Base-by-base conservation (phyloP, 2,329 filamentous ascomycete species). In the Colletotrichum siamense region DNA sequence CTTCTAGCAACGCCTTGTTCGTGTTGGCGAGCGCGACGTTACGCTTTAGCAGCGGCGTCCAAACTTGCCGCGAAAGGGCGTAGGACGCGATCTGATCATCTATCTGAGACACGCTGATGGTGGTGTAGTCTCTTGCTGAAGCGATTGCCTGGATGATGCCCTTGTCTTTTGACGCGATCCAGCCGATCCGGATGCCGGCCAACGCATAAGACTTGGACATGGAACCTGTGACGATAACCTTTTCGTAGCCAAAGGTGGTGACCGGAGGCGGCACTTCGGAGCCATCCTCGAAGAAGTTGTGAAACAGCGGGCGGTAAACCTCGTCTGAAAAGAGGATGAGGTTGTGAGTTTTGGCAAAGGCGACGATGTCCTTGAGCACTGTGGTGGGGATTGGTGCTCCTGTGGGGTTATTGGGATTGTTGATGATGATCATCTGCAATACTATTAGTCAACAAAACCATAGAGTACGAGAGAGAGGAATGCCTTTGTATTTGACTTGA, bases 201-300 rank as follows among this genome's bases (percentile, higher is more conserved):
- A 98, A 86, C 4, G 94, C 92, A 85, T 95, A 98, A 1, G 95
- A 94, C 85, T 98, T 98, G 30, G 94, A 96, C 88, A 98, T 92
- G 22, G 94, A 96, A 16, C 95, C 94, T 0, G 95, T 97, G 15
- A 92, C 91, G 36, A 98, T 88, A 26, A 91, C 90, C 72, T 92
- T 93, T 5, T 90, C 85, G 84, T 98, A 97, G 59, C 92, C 93
- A 59, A 97, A 87, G 0, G 94, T 92, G 1, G 96, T 87, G 13
- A 93, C 88, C 0, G 95, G 95, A 0, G 94, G 93, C 4, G 91
- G 94, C 62, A 68, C 70, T 72, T 90, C 90, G 24, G 89, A 79
- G 73, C 79, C 79, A 34, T 90, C 88, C 36, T 88, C 83, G 0
- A 90, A 89, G 4, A 85, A 79, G 69, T 90, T 90, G 83, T 98